Evolutionary conservation across 306 rosid genomes (phyloP).

Genomic region (Vachellia pachyceras): DNA sequence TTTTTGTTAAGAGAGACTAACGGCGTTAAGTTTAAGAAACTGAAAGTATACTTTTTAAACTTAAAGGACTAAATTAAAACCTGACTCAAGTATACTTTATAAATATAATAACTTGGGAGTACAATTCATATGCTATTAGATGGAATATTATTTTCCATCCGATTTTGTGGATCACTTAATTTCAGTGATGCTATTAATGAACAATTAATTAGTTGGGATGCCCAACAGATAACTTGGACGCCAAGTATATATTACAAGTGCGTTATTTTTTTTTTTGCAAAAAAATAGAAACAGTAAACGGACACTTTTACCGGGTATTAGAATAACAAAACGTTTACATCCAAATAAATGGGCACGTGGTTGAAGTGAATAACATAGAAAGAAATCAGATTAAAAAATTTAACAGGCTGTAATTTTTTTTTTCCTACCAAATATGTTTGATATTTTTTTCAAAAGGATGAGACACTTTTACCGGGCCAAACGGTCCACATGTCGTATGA

Average conservation of each 20-base stretch:
- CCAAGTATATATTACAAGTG: neutral
- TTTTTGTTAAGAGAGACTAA: no score
- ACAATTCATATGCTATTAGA: neutral
- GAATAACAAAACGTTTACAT: no score
- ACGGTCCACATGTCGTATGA: neutral
- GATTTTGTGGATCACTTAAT: neutral
- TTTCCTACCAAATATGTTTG: neutral
- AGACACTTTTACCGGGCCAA: slow-evolving; percentile 20
- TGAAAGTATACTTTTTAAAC: no score
- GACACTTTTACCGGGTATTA: neutral
- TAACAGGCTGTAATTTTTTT: no score
- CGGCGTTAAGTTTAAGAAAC: no score
- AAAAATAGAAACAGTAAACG: no score
- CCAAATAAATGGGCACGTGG: neutral
- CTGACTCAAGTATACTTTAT: no score
- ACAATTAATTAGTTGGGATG: no score
- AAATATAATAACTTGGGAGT: no score
- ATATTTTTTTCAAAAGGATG: neutral
- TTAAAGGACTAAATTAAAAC: no score
- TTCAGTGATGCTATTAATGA: neutral
- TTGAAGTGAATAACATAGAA: neutral
- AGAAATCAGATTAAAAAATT: no score
- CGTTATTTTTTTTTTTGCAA: no score
- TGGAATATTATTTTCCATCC: neutral
- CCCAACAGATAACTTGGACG: neutral